A percentile compares a stretch with the other conserved stretches of the same genome.
These are phyloP conservation scores for Lanmaoa rubissima DNA, from an alignment of 768 basidiomycete species.

Conservation along the genomic window DNA sequence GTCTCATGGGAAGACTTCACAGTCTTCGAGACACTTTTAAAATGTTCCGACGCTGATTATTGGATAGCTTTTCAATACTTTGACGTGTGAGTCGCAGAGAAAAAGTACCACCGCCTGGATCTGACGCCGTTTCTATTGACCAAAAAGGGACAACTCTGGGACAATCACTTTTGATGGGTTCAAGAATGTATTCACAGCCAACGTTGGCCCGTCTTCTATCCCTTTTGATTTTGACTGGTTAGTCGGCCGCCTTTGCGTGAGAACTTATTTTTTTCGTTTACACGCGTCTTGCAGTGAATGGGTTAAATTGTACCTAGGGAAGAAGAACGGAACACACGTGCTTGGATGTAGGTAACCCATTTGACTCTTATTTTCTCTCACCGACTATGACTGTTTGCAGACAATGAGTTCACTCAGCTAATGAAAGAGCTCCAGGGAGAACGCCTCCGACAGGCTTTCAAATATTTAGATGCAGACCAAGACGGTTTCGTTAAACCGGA, in stretches of 20 bases:
- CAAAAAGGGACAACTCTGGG: slow-evolving; percentile 79
- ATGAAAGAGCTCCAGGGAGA: slow-evolving; percentile 99
- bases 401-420: slow-evolving; percentile 96
- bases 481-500: slow-evolving; percentile 94
- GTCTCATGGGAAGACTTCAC: slow-evolving; percentile 96
- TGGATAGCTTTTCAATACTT: slow-evolving; percentile 97
- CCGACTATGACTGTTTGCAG: slow-evolving; percentile 37
- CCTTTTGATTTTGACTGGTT: slow-evolving; percentile 96
- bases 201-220: slow-evolving; percentile 73
- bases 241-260: slow-evolving; percentile 12
- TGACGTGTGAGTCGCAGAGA: slow-evolving; percentile 69
- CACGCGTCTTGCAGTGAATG: slow-evolving; percentile 62
- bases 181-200: slow-evolving; percentile 85
- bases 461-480: slow-evolving; percentile 82
- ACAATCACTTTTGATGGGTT: slow-evolving; percentile 93
- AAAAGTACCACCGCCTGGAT: neutral
- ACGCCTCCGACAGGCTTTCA: slow-evolving; percentile 94
- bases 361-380: neutral
- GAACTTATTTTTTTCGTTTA: slow-evolving; percentile 1
- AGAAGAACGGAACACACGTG: slow-evolving; percentile 87
- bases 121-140: slow-evolving; percentile 7
- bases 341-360: slow-evolving; percentile 70
- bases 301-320: slow-evolving; percentile 94
- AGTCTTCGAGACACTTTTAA: slow-evolving; percentile 90
- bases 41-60: slow-evolving; percentile 95